Percentiles rank a stretch among this genome's conserved stretches.
phyloP scores from a whole-genome alignment of 83 land plant genomes.

The Picea mariana region DNA sequence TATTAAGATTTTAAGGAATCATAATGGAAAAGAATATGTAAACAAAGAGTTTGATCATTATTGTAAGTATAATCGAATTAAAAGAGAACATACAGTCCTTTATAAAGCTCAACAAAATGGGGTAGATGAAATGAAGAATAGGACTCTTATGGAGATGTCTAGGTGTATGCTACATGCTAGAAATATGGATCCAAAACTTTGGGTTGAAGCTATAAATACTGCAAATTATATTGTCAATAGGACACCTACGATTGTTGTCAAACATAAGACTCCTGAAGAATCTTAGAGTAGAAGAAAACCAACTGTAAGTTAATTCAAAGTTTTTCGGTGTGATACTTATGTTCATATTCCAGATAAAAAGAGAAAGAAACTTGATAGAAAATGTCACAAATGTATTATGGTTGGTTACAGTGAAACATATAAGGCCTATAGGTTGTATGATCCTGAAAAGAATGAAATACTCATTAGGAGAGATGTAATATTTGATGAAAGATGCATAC shows the following conservation, averaged over 20 bases:
- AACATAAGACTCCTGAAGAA: not conserved
- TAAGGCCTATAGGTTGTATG: not conserved
- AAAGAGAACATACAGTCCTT: not conserved
- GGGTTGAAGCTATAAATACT: not conserved
- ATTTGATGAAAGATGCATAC: not conserved
- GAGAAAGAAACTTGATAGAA: not conserved
- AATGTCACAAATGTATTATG: not conserved
- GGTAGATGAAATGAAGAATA: constrained; percentile 21
- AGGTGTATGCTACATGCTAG: constrained; percentile 2
- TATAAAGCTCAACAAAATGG: constrained; percentile 20
- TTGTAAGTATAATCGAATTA: not conserved
- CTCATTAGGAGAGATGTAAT: not conserved
- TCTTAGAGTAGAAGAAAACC: constrained; percentile 1
- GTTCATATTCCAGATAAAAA: not conserved
- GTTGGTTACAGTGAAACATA: not conserved
- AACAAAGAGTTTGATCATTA: not conserved
- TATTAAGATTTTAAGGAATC: not conserved
- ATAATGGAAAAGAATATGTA: not conserved
- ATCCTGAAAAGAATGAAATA: not conserved
- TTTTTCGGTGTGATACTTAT: not conserved
- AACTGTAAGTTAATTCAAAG: not conserved
- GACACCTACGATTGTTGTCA: not conserved
- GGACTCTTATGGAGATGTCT: constrained; percentile 11
- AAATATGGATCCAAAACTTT: constrained; percentile 11
- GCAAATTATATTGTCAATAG: not conserved